These are phyloP conservation scores for Onygenales sp. DNA, from an alignment of 2,329 filamentous ascomycete genomes.

Conservation along the genomic window DNA sequence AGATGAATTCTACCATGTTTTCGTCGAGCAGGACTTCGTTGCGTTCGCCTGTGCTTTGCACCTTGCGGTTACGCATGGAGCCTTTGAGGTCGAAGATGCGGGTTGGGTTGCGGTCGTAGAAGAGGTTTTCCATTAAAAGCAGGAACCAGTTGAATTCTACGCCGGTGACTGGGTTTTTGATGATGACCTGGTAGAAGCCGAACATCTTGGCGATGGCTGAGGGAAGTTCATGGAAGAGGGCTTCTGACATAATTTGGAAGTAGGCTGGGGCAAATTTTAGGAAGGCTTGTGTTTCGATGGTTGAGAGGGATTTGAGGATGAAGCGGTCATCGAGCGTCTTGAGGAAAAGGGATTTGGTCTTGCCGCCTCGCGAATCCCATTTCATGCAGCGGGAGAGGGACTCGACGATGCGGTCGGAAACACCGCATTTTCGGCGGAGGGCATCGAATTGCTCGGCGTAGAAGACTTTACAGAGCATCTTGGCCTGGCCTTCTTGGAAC, in stretches of 20 bases:
- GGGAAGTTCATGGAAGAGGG: conserved; percentile 86
- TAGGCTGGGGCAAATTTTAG: conserved; percentile 93
- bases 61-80: conserved; percentile 97
- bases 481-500: conserved; percentile 86
- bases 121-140: conserved; percentile 93
- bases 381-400: conserved; percentile 91
- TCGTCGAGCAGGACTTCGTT: conserved; percentile 96
- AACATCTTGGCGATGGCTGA: conserved; percentile 99
- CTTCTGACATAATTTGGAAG: conserved; percentile 94
- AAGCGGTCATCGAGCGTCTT: conserved; percentile 94
- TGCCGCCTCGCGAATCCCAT: conserved; percentile 96
- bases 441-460: conserved; percentile 98
- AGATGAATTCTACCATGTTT: conserved; percentile 99
- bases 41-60: conserved; percentile 87
- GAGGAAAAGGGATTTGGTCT: conserved; percentile 93
- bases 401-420: conserved; percentile 88
- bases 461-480: conserved; percentile 96
- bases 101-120: conserved; percentile 85
- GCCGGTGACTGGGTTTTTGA: conserved; percentile 87
- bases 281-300: conserved; percentile 88
- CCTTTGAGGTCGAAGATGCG: conserved; percentile 94
- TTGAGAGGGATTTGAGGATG: conserved; percentile 82
- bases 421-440: conserved; percentile 80
- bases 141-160: conserved; percentile 92
- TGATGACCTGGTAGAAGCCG: conserved; percentile 92